Evolutionary conservation across 192 early-diverging fungal species (phyloP).

Genomic region (Thamnidium elegans): DNA sequence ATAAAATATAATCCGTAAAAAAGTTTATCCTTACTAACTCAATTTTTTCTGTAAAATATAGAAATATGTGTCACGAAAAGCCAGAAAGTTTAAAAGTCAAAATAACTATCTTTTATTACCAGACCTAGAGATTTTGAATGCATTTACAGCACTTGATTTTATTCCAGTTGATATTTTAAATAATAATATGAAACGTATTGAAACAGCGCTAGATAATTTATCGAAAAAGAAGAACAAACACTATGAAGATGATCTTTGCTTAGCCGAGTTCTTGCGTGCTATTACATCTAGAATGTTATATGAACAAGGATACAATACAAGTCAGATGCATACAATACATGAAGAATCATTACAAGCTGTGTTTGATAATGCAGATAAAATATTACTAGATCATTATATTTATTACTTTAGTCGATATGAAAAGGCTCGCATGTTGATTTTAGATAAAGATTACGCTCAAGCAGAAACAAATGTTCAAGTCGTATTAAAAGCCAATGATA

Average conservation of each 20-base stretch:
- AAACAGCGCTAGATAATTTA: slow-evolving; percentile 7
- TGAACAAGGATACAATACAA: neutral
- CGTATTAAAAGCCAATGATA: slow-evolving; percentile 41
- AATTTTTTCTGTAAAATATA: neutral
- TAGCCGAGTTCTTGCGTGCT: slow-evolving; percentile 70
- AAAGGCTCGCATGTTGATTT: slow-evolving; percentile 51
- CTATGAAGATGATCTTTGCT: slow-evolving; percentile 76
- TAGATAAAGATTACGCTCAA: slow-evolving; percentile 33
- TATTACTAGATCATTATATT: slow-evolving; percentile 62
- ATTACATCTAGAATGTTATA: slow-evolving; percentile 56
- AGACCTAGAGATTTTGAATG: slow-evolving; percentile 72
- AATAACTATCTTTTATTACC: slow-evolving; percentile 65
- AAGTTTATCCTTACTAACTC: neutral
- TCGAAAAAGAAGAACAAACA: slow-evolving; percentile 16
- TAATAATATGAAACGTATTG: slow-evolving; percentile 9
- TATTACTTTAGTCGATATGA: slow-evolving; percentile 58
- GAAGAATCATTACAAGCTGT: slow-evolving; percentile 38
- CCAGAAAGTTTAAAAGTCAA: slow-evolving; percentile 68
- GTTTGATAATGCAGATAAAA: slow-evolving; percentile 50
- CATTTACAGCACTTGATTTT: slow-evolving; percentile 69
- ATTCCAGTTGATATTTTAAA: slow-evolving; percentile 47
- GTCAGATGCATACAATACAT: neutral
- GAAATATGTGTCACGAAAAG: slow-evolving; percentile 89
- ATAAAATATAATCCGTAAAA: neutral
- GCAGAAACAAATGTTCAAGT: slow-evolving; percentile 54